phyloP scores from a whole-genome alignment of 345 rosid species.

The Bretschneidera sinensis region DNA sequence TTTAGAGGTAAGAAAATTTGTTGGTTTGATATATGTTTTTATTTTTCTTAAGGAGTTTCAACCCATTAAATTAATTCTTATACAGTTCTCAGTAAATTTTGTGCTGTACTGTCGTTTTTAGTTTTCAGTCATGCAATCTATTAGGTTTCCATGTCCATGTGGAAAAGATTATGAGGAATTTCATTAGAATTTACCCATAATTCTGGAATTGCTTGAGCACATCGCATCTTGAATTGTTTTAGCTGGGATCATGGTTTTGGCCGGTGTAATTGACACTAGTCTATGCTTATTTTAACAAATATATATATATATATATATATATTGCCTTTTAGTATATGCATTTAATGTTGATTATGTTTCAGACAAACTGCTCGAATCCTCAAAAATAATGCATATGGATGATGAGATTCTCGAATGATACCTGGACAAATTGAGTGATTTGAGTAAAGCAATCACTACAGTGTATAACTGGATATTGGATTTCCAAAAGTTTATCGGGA shows the following conservation, averaged over 20 bases:
- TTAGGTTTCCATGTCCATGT: not conserved
- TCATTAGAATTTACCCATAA: not conserved
- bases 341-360: too few relatives aligned
- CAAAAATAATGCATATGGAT: not conserved
- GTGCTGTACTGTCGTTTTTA: not conserved
- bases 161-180: not conserved
- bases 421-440: not conserved
- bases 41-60: not conserved
- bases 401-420: not conserved
- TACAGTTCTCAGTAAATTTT: not conserved
- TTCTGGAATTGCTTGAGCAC: not conserved
- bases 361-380: not conserved
- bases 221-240: too few relatives aligned
- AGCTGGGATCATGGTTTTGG: too few relatives aligned
- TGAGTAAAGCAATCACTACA: too few relatives aligned
- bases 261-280: too few relatives aligned
- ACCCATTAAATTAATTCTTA: not conserved
- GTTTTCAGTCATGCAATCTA: not conserved
- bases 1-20: constrained; percentile 47
- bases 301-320: too few relatives aligned
- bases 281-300: too few relatives aligned
- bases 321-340: too few relatives aligned
- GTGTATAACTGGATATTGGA: too few relatives aligned
- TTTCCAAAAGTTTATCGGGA: too few relatives aligned
- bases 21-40: not conserved